These are phyloP conservation scores for Saxispiralis lemnorum DNA, from an alignment of 495 filamentous ascomycete genomes.

Conservation along the genomic window DNA sequence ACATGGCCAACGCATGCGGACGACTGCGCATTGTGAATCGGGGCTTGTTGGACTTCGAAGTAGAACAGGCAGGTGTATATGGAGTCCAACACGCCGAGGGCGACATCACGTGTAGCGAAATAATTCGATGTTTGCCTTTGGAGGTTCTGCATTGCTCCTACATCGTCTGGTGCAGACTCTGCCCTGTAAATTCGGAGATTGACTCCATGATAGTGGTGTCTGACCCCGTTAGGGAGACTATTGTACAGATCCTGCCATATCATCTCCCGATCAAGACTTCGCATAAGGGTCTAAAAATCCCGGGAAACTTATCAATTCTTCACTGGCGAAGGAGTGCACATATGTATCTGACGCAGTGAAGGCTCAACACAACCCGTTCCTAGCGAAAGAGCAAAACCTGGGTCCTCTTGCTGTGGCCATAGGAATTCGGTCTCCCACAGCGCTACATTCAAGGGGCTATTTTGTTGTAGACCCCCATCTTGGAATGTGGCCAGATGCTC, in stretches of 20 bases:
- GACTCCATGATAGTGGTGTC: neutral
- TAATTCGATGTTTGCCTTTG: neutral
- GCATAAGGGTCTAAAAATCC: slow-evolving; percentile 1
- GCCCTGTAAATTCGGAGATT: neutral
- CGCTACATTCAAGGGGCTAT: slow-evolving; percentile 22
- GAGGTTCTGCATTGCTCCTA: neutral
- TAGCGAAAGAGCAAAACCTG: slow-evolving; percentile 3
- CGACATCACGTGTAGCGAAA: neutral
- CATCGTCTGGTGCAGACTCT: slow-evolving; percentile 3
- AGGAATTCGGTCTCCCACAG: slow-evolving; percentile 17
- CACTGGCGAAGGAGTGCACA: slow-evolving; percentile 1
- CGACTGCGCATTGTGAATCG: neutral
- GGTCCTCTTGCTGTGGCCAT: slow-evolving; percentile 4
- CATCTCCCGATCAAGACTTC: slow-evolving; percentile 3
- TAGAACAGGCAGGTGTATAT: slow-evolving; percentile 3
- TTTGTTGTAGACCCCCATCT: slow-evolving; percentile 22
- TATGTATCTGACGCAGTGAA: neutral
- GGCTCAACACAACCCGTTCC: neutral
- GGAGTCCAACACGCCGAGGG: neutral
- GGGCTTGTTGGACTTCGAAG: slow-evolving; percentile 2
- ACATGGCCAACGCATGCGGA: neutral
- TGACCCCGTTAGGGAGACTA: neutral
- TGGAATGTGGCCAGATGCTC: slow-evolving; percentile 16
- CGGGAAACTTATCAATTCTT: slow-evolving; percentile 1
- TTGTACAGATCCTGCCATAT: slow-evolving; percentile 4